These are phyloP conservation scores for Pontederia crassipes DNA, from an alignment of 176 grass and related monocot species.

Conservation along the genomic window DNA sequence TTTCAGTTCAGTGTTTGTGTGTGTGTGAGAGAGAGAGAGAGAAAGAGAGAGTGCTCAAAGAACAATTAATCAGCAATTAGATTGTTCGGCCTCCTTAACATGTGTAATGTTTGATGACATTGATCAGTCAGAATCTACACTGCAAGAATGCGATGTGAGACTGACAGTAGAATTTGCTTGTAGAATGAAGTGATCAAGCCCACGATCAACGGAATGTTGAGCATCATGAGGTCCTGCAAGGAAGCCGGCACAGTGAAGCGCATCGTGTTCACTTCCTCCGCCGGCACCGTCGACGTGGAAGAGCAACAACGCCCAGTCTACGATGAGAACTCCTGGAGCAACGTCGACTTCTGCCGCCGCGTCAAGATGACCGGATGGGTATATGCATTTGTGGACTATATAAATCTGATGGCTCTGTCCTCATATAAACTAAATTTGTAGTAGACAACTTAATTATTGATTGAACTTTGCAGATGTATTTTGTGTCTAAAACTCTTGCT, in stretches of 20 bases:
- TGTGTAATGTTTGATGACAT: too few relatives aligned
- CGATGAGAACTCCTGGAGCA: conserved; percentile 27
- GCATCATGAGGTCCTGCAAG: conserved; percentile 19
- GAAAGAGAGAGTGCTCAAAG: too few relatives aligned
- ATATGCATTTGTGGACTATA: not conserved
- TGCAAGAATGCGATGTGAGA: too few relatives aligned
- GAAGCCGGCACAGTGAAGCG: conserved; percentile 25
- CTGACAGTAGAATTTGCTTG: too few relatives aligned
- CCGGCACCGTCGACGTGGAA: not conserved
- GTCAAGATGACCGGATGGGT: conserved; percentile 27
- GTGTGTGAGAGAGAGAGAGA: too few relatives aligned
- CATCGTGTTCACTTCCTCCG: conserved; percentile 28
- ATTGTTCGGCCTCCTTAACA: too few relatives aligned
- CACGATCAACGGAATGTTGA: conserved; percentile 11
- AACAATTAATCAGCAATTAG: too few relatives aligned
- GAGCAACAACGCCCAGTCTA: not conserved
- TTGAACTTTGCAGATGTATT: conserved; percentile 23
- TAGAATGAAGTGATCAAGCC: conserved; percentile 33
- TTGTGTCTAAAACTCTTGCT: conserved; percentile 31
- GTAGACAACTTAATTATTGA: not conserved
- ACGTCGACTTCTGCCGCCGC: conserved; percentile 19
- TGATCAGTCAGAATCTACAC: too few relatives aligned
- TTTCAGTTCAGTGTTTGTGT: too few relatives aligned
- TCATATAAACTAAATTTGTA: not conserved
- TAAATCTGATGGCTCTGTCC: not conserved